These are phyloP conservation scores for Plasmodium fragile DNA, from an alignment of 169 alveolate species.

Conservation along the genomic window DNA sequence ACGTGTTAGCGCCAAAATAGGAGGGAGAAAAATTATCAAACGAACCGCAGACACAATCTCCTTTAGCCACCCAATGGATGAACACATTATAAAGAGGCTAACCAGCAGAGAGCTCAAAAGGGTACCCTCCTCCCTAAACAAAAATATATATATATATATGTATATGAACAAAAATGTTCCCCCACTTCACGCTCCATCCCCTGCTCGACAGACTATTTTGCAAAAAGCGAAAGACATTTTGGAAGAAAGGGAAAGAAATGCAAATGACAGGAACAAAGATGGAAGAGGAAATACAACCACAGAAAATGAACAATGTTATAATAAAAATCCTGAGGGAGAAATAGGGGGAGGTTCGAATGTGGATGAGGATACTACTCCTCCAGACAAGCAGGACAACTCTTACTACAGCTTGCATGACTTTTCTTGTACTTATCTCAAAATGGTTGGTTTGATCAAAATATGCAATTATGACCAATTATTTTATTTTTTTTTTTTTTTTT, in stretches of 20 bases:
- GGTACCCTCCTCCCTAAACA: not conserved
- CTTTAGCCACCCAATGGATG: conserved; percentile 19
- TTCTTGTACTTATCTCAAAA: conserved; percentile 41
- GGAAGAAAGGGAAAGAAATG: conserved; percentile 20
- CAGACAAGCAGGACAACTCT: conserved; percentile 8
- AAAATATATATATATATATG: not conserved
- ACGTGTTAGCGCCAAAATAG: not conserved
- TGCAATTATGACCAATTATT: not conserved
- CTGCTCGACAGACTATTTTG: conserved; percentile 39
- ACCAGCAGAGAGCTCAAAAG: conserved; percentile 52
- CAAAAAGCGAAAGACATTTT: conserved; percentile 43
- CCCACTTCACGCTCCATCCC: not conserved
- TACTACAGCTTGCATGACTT: conserved; percentile 33
- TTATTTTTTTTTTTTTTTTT: too few relatives aligned
- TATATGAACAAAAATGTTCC: not conserved
- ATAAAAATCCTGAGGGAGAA: not conserved
- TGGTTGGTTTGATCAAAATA: conserved; percentile 22
- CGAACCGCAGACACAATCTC: not conserved
- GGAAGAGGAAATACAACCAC: not conserved
- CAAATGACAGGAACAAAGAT: conserved; percentile 21
- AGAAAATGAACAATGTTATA: not conserved
- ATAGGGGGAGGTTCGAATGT: not conserved
- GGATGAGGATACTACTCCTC: not conserved
- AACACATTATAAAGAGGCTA: conserved; percentile 38
- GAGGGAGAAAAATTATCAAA: not conserved